Conservation (phyloP, 441 rosid genomes). For the Iberis amara region DNA sequence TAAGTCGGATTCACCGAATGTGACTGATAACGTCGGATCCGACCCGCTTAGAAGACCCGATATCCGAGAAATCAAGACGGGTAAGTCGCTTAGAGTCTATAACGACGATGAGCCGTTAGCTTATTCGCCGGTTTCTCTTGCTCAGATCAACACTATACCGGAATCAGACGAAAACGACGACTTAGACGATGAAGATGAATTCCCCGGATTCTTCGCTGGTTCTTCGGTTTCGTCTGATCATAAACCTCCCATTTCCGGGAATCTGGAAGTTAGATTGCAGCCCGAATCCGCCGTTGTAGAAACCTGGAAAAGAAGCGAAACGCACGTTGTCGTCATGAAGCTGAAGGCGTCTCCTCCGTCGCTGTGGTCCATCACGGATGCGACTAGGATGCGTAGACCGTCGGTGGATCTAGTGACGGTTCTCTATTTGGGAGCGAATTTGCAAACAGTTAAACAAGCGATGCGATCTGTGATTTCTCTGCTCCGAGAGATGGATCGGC, state of each 20-base stretch:
- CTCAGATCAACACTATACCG: constrained; percentile 68
- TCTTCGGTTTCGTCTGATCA: constrained; percentile 15
- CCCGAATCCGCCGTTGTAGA: constrained; percentile 70
- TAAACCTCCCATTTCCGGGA: constrained; percentile 22
- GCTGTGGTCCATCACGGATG: constrained; percentile 9
- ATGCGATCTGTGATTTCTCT: constrained; percentile 55
- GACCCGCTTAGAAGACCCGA: constrained; percentile 21
- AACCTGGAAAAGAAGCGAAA: constrained; percentile 47
- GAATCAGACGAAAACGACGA: constrained; percentile 66
- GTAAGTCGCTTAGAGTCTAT: constrained; percentile 52
- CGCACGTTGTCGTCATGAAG: constrained; percentile 52
- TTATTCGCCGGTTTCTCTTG: constrained; percentile 48
- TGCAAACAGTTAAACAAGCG: constrained; percentile 53
- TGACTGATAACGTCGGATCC: not conserved
- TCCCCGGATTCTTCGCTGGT: constrained; percentile 50
- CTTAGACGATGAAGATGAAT: constrained; percentile 39
- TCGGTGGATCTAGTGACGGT: constrained; percentile 74
- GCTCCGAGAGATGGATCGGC: constrained; percentile 60
- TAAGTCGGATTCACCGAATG: not conserved
- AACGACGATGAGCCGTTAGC: constrained; percentile 75
- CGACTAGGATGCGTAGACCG: constrained; percentile 38
- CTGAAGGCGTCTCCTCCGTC: constrained; percentile 40
- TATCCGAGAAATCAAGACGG: constrained; percentile 30
- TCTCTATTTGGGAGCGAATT: constrained; percentile 47
- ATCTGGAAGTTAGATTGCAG: constrained; percentile 39